Percentiles rank a stretch among this genome's conserved stretches.
Conservation (phyloP, 2,329 filamentous ascomycete genomes). For the Cladophialophora yegresii region DNA sequence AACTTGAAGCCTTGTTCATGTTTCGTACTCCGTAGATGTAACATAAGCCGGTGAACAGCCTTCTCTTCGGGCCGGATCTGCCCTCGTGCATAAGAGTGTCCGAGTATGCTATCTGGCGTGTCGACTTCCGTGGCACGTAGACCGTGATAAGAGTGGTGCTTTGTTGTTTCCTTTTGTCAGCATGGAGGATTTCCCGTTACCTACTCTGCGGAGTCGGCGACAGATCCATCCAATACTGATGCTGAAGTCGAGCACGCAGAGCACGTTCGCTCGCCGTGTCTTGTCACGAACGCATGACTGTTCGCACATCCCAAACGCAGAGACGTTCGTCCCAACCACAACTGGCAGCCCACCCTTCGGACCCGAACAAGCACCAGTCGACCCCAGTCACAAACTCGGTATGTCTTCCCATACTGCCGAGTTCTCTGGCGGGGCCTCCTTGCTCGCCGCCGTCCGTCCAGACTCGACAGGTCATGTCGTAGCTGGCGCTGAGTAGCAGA, state of each 20-base stretch:
- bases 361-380: conserved; percentile 96
- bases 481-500: conserved; percentile 82
- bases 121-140: background rate
- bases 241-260: conserved; percentile 5
- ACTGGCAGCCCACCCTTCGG: conserved; percentile 92
- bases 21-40: conserved; percentile 16
- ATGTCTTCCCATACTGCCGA: conserved; percentile 87
- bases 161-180: background rate
- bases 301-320: conserved; percentile 85
- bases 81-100: conserved; percentile 9
- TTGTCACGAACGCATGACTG: conserved; percentile 53
- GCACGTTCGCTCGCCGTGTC: background rate
- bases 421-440: conserved; percentile 54
- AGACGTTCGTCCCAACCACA: conserved; percentile 93
- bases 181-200: background rate
- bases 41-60: conserved; percentile 21
- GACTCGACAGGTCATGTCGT: conserved; percentile 95
- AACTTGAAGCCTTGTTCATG: conserved; percentile 4
- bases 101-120: conserved; percentile 6
- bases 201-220: background rate
- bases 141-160: background rate
- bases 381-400: conserved; percentile 96
- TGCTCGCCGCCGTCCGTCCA: conserved; percentile 77
- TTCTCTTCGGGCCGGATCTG: conserved; percentile 19
- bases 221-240: conserved; percentile 7